Evolutionary conservation across 2,329 filamentous ascomycete genomes (phyloP).

Genomic region (Metarhizium robertsii): DNA sequence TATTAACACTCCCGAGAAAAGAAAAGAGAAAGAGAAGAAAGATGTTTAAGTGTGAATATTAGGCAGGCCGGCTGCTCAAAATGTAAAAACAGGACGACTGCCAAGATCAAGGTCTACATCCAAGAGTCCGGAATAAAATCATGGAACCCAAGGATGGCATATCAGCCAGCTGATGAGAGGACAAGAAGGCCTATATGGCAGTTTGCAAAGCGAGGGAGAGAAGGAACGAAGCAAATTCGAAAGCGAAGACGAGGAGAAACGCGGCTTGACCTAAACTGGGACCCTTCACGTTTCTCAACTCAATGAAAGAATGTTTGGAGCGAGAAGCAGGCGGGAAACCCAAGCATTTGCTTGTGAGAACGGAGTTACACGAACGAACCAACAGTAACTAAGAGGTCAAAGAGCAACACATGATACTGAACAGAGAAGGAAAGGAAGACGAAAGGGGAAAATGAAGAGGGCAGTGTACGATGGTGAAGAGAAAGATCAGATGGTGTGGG

Average conservation of each 20-base stretch:
- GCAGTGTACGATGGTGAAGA: background rate
- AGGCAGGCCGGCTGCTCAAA: background rate
- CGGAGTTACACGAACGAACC: background rate
- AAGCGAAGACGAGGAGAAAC: background rate
- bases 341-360: background rate
- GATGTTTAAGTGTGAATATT: background rate
- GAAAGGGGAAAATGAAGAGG: background rate
- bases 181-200: background rate
- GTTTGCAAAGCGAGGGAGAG: background rate
- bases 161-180: background rate
- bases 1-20: background rate
- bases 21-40: background rate
- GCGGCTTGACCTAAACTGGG: background rate
- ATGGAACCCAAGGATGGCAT: background rate
- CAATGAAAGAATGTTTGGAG: background rate
- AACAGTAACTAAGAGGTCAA: background rate
- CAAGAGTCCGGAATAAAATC: background rate
- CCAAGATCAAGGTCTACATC: background rate
- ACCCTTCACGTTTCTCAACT: background rate
- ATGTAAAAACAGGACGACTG: background rate
- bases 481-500: background rate
- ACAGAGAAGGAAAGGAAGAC: background rate
- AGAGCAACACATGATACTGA: background rate
- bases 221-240: background rate
- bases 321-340: background rate